Base-by-base conservation (phyloP, 495 filamentous ascomycete species). In the Penicillium coffeae region DNA sequence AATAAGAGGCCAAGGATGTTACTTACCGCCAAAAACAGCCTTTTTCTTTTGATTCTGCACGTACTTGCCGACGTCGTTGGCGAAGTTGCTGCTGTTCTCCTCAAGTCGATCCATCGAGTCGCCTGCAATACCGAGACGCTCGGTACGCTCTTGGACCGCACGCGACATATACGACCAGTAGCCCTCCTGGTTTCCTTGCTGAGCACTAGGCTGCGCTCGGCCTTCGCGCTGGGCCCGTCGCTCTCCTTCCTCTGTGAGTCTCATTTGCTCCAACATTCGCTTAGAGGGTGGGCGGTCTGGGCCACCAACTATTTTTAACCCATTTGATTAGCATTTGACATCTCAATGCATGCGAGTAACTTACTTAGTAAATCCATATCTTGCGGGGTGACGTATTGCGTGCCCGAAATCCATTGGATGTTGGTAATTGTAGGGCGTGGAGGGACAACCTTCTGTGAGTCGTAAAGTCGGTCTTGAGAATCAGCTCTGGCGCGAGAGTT, bases 381-480 rank as follows among this genome's bases (percentile, higher is more conserved):
- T n/a, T 84, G 73, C 12, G 89, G 85, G 14, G 87, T 87, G 27
- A 98, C 75, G 51, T 95, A 88, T 65, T 96, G 92, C 10, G 94
- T 96, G 1, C 93, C 94, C 0, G 90, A 84, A 33, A 98, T 89
- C 93, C 93, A 98, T 64, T 96, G 89, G 16, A 98, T 61, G 53
- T 93, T 96, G 8, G 88, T 91, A 38, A 98, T 98, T 1, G 91
- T 95, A n/a, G 93, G 94, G 22, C 93, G 79, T 12, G 87, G 76
- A 3, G 92, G 93, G 13, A 86, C 74, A 12, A 77, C 56, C 12
- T 84, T 79, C 50, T 84, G 72, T 3, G 85, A 80, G 51, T 96
- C 95, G 67, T 86, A 83, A 3, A 97, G 73, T 21, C 72, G 82
- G 61, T 97, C 93, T 34, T 80, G 74, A 5, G 80, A 79, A 20